phyloP scores from a whole-genome alignment of 164 flowering plant genomes.

The Protea cynaroides region DNA sequence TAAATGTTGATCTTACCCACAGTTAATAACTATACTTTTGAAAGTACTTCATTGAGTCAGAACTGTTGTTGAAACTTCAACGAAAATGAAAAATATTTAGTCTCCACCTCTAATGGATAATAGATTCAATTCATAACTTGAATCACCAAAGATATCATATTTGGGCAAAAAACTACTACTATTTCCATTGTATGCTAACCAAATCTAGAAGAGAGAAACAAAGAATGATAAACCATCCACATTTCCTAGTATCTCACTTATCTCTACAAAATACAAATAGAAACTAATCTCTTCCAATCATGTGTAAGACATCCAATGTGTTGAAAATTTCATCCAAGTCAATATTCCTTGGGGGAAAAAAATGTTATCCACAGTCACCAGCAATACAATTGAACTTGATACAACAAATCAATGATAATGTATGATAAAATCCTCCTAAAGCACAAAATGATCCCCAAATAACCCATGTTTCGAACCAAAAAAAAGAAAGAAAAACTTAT shows the following conservation, averaged over 20 bases:
- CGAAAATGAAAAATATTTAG: too few species aligned
- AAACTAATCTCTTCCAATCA: background rate
- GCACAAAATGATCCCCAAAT: background rate
- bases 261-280: too few species aligned
- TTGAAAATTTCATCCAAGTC: background rate
- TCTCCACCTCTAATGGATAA: too few species aligned
- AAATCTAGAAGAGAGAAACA: background rate
- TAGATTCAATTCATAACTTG: background rate
- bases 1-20: too few species aligned
- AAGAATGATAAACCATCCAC: background rate
- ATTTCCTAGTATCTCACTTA: too few species aligned
- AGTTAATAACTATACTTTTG: too few species aligned
- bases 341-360: background rate
- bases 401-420: slow-evolving; percentile 10
- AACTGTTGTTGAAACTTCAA: too few species aligned
- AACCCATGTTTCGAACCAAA: slow-evolving; percentile 9
- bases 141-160: background rate
- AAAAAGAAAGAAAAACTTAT: too few species aligned
- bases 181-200: background rate
- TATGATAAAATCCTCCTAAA: background rate
- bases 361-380: slow-evolving; percentile 3
- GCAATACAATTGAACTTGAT: slow-evolving; percentile 3
- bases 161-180: background rate
- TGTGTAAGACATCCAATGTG: background rate
- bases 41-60: too few species aligned